A percentile compares a stretch with the other conserved stretches of the same genome.
Conservation (phyloP, 1,284 basidiomycete species). For the Takashimella koratensis region DNA sequence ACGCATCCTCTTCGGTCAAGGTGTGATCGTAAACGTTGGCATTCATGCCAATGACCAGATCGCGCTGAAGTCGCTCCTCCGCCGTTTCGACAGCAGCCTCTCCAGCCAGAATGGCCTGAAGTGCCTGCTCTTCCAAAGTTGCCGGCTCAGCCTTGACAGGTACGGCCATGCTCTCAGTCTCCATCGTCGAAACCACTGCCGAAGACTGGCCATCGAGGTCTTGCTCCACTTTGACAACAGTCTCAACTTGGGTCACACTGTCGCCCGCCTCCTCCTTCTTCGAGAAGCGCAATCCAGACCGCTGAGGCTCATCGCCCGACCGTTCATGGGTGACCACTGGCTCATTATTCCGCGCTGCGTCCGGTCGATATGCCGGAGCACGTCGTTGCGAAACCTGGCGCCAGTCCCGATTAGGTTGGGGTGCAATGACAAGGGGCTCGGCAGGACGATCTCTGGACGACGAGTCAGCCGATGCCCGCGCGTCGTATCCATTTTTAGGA, state of each 20-base stretch:
- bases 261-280: constrained; percentile 9
- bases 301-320: constrained; percentile 69
- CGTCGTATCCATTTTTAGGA: neutral
- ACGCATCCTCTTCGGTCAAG: constrained; percentile 71
- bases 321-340: constrained; percentile 42
- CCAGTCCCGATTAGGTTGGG: constrained; percentile 84
- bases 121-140: constrained; percentile 40
- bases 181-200: neutral
- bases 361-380: constrained; percentile 60
- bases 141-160: constrained; percentile 25
- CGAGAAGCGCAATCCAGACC: constrained; percentile 62
- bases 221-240: constrained; percentile 29
- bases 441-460: constrained; percentile 29
- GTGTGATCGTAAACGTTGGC: constrained; percentile 40
- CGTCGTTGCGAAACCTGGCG: constrained; percentile 56
- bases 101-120: constrained; percentile 39
- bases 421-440: constrained; percentile 74
- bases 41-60: constrained; percentile 56
- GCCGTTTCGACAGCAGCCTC: constrained; percentile 40
- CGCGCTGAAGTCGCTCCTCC: constrained; percentile 47
- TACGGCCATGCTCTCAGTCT: neutral
- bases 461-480: neutral
- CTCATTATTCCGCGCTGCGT: constrained; percentile 51
- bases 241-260: constrained; percentile 3
- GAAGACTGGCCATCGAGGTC: constrained; percentile 10